These are phyloP conservation scores for Tetraselmis striata DNA, from an alignment of 139 green algal genomes.

Conservation along the genomic window DNA sequence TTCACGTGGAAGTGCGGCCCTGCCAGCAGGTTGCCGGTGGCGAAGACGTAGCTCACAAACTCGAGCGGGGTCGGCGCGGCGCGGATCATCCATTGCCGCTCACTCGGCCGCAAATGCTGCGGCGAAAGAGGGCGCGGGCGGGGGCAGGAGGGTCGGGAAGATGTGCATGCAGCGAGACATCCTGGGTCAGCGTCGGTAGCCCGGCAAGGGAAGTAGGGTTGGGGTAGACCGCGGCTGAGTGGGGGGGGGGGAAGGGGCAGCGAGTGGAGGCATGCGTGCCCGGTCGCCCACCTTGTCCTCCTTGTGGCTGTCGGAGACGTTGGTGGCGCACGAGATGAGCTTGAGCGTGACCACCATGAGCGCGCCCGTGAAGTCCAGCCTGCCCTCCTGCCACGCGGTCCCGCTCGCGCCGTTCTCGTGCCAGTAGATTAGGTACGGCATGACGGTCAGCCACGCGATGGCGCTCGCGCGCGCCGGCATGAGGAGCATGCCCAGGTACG, in stretches of 20 bases:
- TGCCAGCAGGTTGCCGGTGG: conserved; percentile 71
- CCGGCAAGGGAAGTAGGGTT: too few relatives aligned
- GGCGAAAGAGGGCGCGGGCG: not conserved
- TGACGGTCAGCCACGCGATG: conserved; percentile 60
- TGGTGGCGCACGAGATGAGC: conserved; percentile 64
- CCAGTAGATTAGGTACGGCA: conserved; percentile 64
- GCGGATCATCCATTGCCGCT: not conserved
- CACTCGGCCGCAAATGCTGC: conserved; percentile 16
- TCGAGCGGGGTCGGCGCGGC: conserved; percentile 48
- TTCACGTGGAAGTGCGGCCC: conserved; percentile 72
- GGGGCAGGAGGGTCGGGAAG: not conserved
- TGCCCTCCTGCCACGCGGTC: conserved; percentile 62
- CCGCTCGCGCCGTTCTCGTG: conserved; percentile 70
- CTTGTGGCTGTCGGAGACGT: conserved; percentile 33
- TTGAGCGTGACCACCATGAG: conserved; percentile 83
- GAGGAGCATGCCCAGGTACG: conserved; percentile 56
- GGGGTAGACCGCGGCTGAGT: too few relatives aligned
- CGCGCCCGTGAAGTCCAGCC: conserved; percentile 71
- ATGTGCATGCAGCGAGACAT: not conserved
- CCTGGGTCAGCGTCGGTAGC: not conserved
- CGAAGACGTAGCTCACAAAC: conserved; percentile 68
- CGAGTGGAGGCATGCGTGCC: too few relatives aligned
- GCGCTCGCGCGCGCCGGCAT: conserved; percentile 41
- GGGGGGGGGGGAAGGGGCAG: too few relatives aligned
- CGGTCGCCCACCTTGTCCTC: conserved; percentile 25